Conservation (phyloP, 2,329 filamentous ascomycete species). For the Talaromyces verruculosus region DNA sequence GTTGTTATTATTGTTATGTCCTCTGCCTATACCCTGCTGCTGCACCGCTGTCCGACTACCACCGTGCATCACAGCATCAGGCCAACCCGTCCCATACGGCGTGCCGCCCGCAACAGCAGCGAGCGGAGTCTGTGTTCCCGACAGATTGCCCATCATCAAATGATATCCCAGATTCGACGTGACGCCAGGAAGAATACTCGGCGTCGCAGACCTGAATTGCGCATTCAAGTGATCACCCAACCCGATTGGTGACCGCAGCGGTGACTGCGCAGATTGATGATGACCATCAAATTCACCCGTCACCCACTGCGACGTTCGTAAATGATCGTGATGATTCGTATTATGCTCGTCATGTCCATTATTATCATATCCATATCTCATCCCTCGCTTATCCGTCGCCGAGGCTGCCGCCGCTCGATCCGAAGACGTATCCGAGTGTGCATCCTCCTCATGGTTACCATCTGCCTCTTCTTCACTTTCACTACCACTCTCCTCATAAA, state of each 20-base stretch:
- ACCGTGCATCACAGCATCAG: constrained; percentile 26
- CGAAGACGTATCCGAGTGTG: constrained; percentile 43
- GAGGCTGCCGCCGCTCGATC: constrained; percentile 27
- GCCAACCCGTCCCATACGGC: constrained; percentile 42
- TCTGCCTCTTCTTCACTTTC: constrained; percentile 8
- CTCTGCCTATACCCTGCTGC: not conserved
- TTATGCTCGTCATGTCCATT: constrained; percentile 11
- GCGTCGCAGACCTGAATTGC: constrained; percentile 47
- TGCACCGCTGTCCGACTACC: not conserved
- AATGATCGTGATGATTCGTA: constrained; percentile 31
- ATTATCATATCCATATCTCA: constrained; percentile 13
- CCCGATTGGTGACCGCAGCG: constrained; percentile 38
- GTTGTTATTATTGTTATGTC: constrained; percentile 37
- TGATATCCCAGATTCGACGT: constrained; percentile 53
- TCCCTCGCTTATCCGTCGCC: constrained; percentile 22
- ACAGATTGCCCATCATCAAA: constrained; percentile 49
- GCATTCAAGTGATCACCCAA: constrained; percentile 41
- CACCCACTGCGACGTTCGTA: constrained; percentile 31
- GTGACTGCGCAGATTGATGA: constrained; percentile 25
- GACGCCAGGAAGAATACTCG: constrained; percentile 47
- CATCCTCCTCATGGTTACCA: constrained; percentile 39
- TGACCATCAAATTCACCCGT: constrained; percentile 31
- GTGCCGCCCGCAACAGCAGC: constrained; percentile 45
- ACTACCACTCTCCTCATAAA: constrained; percentile 75
- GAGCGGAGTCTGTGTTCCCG: constrained; percentile 51